Evolutionary conservation across 2,329 filamentous ascomycete genomes (phyloP).

Genomic region (Ophiocordyceps camponoti-rufipedis): DNA sequence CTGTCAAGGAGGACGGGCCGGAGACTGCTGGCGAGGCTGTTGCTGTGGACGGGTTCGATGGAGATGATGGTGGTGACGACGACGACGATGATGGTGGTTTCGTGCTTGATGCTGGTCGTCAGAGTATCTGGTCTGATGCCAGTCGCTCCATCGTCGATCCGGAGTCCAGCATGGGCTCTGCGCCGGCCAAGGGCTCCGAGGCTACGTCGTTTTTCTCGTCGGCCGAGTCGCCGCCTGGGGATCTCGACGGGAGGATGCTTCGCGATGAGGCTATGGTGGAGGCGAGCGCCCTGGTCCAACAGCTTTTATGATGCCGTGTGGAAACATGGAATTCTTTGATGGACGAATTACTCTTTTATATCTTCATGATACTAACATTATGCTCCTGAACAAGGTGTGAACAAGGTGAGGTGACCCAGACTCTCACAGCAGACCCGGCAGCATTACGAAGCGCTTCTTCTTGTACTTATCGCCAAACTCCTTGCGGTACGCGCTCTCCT

Average conservation of each 20-base stretch:
- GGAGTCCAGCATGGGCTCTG: slow-evolving; percentile 16
- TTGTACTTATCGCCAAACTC: slow-evolving; percentile 90
- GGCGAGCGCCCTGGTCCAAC: background rate
- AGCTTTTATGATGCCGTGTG: background rate
- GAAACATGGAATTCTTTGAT: too few relatives aligned
- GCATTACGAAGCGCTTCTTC: slow-evolving; percentile 73
- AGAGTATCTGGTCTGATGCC: slow-evolving; percentile 15
- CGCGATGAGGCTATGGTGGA: background rate
- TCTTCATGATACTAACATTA: background rate
- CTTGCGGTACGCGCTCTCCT: slow-evolving; percentile 76
- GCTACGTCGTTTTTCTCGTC: slow-evolving; percentile 17
- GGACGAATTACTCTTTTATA: too few relatives aligned
- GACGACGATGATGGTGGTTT: slow-evolving; percentile 3
- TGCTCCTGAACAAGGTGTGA: background rate
- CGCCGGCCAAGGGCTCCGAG: slow-evolving; percentile 17
- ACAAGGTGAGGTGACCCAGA: background rate
- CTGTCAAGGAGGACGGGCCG: background rate
- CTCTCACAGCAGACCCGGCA: slow-evolving; percentile 55
- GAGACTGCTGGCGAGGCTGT: too few relatives aligned
- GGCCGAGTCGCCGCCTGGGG: slow-evolving; percentile 10
- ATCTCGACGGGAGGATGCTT: slow-evolving; percentile 1
- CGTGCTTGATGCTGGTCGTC: too few relatives aligned
- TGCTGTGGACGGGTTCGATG: too few relatives aligned
- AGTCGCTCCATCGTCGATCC: slow-evolving; percentile 18
- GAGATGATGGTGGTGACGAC: background rate